A percentile compares a stretch with the other conserved stretches of the same genome.
Evolutionary conservation across 176 grass and related monocot genomes (phyloP).

Genomic region (Oryza glaberrima): DNA sequence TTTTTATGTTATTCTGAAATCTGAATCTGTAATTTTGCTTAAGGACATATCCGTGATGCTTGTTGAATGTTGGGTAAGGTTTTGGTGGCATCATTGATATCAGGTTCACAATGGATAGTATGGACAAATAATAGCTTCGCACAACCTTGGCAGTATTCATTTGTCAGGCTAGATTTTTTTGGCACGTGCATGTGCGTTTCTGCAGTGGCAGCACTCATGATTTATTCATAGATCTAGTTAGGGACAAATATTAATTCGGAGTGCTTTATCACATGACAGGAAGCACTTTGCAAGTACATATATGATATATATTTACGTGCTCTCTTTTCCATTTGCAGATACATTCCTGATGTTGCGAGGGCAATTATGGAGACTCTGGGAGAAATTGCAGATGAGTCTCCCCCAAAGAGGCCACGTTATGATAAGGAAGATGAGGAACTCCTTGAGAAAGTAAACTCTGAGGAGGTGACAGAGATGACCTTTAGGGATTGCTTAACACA

Average conservation of each 20-base stretch:
- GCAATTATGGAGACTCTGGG: slow-evolving; percentile 91
- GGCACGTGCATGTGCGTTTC: neutral
- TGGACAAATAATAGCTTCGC: slow-evolving; percentile 1
- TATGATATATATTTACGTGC: neutral
- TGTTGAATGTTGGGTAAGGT: slow-evolving; percentile 23
- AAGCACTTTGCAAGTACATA: neutral
- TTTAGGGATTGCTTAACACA: slow-evolving; percentile 81
- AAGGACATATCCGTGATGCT: slow-evolving; percentile 1
- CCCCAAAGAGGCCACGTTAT: slow-evolving; percentile 56
- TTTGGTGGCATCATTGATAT: neutral
- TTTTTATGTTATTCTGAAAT: neutral
- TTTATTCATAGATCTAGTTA: neutral
- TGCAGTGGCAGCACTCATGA: neutral
- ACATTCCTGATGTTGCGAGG: slow-evolving; percentile 94
- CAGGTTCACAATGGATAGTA: neutral
- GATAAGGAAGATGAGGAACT: slow-evolving; percentile 88
- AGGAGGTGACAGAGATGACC: slow-evolving; percentile 81
- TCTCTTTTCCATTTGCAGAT: slow-evolving; percentile 53
- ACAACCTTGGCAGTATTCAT: slow-evolving; percentile 8
- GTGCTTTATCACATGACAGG: neutral
- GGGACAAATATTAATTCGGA: neutral
- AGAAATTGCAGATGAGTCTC: slow-evolving; percentile 70
- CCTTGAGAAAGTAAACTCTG: slow-evolving; percentile 69
- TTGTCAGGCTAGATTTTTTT: neutral
- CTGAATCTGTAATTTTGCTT: neutral